These are phyloP conservation scores for Saccharum hybrid DNA, from an alignment of 202 grass and related monocot species.

Conservation along the genomic window DNA sequence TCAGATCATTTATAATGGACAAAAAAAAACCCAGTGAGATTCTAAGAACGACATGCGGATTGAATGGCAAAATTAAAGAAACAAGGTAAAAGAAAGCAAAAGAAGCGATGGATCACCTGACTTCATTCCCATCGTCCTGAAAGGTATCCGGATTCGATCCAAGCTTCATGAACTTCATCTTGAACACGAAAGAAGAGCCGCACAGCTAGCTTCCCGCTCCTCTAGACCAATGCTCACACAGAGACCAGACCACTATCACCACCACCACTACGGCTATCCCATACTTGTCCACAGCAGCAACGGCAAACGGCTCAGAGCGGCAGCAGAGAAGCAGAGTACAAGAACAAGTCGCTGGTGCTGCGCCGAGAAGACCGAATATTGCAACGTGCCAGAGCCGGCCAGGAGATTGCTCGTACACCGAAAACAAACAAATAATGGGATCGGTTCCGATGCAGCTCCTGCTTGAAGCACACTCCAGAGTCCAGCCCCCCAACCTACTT, in stretches of 20 bases:
- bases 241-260: background rate
- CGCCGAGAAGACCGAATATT: conserved; percentile 60
- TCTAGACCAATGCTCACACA: conserved; percentile 30
- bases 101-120: conserved; percentile 63
- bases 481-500: conserved; percentile 37
- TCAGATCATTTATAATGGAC: conserved; percentile 8
- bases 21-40: background rate
- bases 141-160: conserved; percentile 93
- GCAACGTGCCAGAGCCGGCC: conserved; percentile 48
- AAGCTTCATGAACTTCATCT: conserved; percentile 99
- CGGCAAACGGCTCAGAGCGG: conserved; percentile 24
- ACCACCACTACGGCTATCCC: conserved; percentile 20
- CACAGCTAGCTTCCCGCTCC: conserved; percentile 14
- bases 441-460: conserved; percentile 37
- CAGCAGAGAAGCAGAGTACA: conserved; percentile 41
- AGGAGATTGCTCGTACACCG: conserved; percentile 55
- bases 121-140: conserved; percentile 73
- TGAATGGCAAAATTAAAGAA: conserved; percentile 28
- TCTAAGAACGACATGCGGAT: background rate
- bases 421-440: conserved; percentile 39
- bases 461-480: conserved; percentile 54
- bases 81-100: conserved; percentile 35
- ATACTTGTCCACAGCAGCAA: conserved; percentile 40
- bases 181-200: conserved; percentile 35
- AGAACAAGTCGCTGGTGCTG: conserved; percentile 32